Base-by-base conservation (phyloP, 75 land plant genomes). In the Sequoiadendron giganteum region DNA sequence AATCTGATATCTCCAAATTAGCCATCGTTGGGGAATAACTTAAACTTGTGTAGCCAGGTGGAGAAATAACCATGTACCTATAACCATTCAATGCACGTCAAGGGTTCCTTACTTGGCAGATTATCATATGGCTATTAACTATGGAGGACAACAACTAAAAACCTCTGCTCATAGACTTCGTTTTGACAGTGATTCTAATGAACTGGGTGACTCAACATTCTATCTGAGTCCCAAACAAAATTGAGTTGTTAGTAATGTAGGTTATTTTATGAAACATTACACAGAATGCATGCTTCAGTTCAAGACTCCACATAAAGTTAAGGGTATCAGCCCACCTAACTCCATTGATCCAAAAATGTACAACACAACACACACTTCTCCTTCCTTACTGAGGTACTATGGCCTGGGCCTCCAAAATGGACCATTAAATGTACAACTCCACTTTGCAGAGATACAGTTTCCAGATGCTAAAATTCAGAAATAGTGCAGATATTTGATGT, bases 401-500 rank as follows among this genome's bases (percentile, higher is more conserved):
- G 54, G 85, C 30, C 52, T 83, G 21, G 48, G 49, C 18, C 85
- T 83, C 28, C 32, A 49, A 21, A 28, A 42, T 83, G 85, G 85
- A 25, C 85, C 2, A 25, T 83, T 47, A 13, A 47, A n/a, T 9
- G 85, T 83, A 83, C 32, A 45, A 19, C 85, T 83, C 49, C 54
- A 83, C 39, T 83, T 83, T 47, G 54, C 18, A 14, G 85, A 83
- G 14, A 90, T 92, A 85, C 19, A 48, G 10, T 85, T 90, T 43
- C 65, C 88, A 36, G 54, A 75, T 85, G 61, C 85, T 52, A 65
- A 65, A 47, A 13, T 56, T 88, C 89, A 32, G 86, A 86, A 61
- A 90, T 90, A 52, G 85, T 56, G 73, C 87, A 90, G 1, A 48
- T 91, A 7, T 91, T 91, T 73, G 92, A 91, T 86, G 75, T 89